Base-by-base conservation (phyloP, 2,329 filamentous ascomycete species). In the Bimuria novae-zelandiae region DNA sequence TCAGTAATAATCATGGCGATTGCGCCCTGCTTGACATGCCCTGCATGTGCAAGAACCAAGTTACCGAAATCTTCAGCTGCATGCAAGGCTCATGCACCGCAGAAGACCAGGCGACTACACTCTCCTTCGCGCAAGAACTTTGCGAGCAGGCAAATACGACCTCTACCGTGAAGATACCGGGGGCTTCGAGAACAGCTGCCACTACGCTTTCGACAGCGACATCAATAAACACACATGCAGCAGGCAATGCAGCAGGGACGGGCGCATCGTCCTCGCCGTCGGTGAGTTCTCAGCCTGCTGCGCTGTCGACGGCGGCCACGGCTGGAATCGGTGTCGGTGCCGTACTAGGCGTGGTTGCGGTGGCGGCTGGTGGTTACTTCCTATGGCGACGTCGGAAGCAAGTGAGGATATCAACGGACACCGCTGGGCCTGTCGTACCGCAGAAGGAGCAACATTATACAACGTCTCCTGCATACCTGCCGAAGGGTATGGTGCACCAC, bases 1-100 rank as follows among this genome's bases (percentile, higher is more conserved):
- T 46, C 14, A 35, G 19, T 21, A 27, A 33, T 30, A 46, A 35
- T 14, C 43, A 46, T 12, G 43, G 43, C 30, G 7, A 23, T 17
- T 46, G 43, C 11, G 21, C 43, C 12, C 43, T 46, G 19, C 43
- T 46, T 10, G 43, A 46, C 30, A 36, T 35, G 30, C 17, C 30
- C 7, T 46, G 43, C 43, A 46, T 46, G 43, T 46, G 43, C 43
- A 36, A 33, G 8, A 25, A 25, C 21, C 43, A 46, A 25, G 43
- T 46, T 7, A 29, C 43, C 7, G 7, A 19, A 10, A 46, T 46
- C 43, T 46, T 46, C 43, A 46, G 30, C 7, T 46, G 43, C 43
- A 46, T 46, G 43, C 43, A 46, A 17, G 43, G 43, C 21, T 46
- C 43, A 5, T 46, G 43, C 30, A 19, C 23, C 16, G 43, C 43